Evolutionary conservation across 2,329 filamentous ascomycete species (phyloP).

Genomic region (Corinectria fuckeliana): DNA sequence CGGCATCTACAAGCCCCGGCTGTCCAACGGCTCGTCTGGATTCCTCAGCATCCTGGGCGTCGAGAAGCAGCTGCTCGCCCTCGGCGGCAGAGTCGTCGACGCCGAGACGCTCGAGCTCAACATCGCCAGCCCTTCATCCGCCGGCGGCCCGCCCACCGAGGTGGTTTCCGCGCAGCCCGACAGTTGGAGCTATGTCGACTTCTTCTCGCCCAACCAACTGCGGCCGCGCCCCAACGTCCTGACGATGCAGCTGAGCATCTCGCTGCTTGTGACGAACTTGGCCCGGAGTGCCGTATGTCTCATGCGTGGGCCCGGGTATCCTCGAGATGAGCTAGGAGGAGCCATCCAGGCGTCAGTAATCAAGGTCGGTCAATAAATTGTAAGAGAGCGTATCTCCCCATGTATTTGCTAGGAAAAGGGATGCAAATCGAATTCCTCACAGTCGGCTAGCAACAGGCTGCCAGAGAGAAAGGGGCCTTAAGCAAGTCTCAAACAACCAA

Average conservation of each 20-base stretch:
- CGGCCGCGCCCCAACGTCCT: constrained; percentile 17
- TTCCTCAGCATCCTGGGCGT: constrained; percentile 36
- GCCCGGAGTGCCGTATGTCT: constrained; percentile 29
- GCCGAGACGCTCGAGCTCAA: constrained; percentile 34
- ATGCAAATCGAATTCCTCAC: no score
- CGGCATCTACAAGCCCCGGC: constrained; percentile 21
- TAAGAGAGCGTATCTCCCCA: not conserved
- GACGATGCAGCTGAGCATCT: constrained; percentile 28
- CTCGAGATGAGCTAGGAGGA: constrained; percentile 33
- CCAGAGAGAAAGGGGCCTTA: not conserved
- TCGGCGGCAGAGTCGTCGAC: constrained; percentile 32
- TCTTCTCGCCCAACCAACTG: constrained; percentile 29
- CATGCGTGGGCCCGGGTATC: constrained; percentile 35
- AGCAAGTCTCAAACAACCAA: constrained; percentile 1
- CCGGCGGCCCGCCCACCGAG: not conserved
- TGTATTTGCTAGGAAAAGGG: not conserved
- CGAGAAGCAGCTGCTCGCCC: constrained; percentile 35
- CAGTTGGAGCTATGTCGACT: constrained; percentile 39
- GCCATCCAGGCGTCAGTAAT: constrained; percentile 35
- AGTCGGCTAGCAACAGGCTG: not conserved
- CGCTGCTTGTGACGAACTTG: constrained; percentile 25
- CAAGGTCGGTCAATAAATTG: constrained; percentile 13
- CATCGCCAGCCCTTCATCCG: constrained; percentile 13
- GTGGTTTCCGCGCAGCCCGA: constrained; percentile 27
- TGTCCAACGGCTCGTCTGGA: not conserved